Conservation (phyloP, 1,284 basidiomycete species). For the Cryptococcus depauperatus region DNA sequence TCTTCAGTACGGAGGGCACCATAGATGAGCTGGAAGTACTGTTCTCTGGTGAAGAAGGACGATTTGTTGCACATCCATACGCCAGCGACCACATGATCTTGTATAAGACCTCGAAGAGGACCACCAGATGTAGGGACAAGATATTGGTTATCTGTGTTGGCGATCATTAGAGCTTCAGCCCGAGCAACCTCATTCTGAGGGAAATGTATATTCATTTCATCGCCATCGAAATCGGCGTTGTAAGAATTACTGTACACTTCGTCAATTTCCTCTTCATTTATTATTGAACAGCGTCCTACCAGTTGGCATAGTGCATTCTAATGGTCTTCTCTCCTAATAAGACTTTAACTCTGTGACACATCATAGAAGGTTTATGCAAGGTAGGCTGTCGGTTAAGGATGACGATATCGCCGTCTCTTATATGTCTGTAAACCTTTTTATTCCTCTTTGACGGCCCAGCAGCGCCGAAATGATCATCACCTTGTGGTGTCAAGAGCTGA, state of each 20-base stretch:
- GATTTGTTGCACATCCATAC: slow-evolving; percentile 99
- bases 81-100: slow-evolving; percentile 97
- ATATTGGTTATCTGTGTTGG: slow-evolving; percentile 98
- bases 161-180: slow-evolving; percentile 86
- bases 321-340: slow-evolving; percentile 96
- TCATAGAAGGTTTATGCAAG: slow-evolving; percentile 99
- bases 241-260: slow-evolving; percentile 72
- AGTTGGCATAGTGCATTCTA: slow-evolving; percentile 99
- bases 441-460: slow-evolving; percentile 66
- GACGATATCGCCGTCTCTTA: slow-evolving; percentile 89
- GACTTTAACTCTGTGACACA: slow-evolving; percentile 92
- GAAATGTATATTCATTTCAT: slow-evolving; percentile 99
- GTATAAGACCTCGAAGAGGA: slow-evolving; percentile 93
- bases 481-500: slow-evolving; percentile 87
- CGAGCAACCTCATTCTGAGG: slow-evolving; percentile 82
- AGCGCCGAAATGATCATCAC: slow-evolving; percentile 53
- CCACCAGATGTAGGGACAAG: slow-evolving; percentile 97
- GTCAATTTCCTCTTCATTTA: not conserved
- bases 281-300: slow-evolving; percentile 38
- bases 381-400: slow-evolving; percentile 98
- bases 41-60: slow-evolving; percentile 86
- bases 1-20: slow-evolving; percentile 89
- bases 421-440: slow-evolving; percentile 96
- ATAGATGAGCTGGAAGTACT: slow-evolving; percentile 95
- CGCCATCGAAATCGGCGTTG: slow-evolving; percentile 99